phyloP scores from a whole-genome alignment of 2,329 filamentous ascomycete genomes.

The Chaetomium strumarium region DNA sequence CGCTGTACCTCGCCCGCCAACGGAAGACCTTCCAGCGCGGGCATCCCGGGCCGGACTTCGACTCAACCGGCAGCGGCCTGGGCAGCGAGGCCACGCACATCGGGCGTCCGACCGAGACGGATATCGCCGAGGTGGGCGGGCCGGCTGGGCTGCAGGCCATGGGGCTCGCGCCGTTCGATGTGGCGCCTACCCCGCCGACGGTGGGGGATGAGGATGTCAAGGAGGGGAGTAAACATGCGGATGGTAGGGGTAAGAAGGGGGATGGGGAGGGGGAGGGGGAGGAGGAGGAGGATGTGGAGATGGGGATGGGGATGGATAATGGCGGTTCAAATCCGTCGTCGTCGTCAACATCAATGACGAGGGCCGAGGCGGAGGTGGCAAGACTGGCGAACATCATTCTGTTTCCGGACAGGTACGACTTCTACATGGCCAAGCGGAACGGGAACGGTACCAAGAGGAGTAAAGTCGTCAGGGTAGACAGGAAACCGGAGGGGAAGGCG shows the following conservation, averaged over 20 bases:
- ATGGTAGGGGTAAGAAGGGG: slow-evolving; percentile 23
- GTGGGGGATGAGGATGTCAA: slow-evolving; percentile 13
- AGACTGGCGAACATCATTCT: slow-evolving; percentile 51
- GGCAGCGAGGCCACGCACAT: slow-evolving; percentile 47
- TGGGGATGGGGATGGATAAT: slow-evolving; percentile 15
- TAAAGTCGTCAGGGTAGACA: slow-evolving; percentile 4
- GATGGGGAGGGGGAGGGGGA: slow-evolving; percentile 26
- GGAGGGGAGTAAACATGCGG: slow-evolving; percentile 2
- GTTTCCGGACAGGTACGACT: slow-evolving; percentile 48
- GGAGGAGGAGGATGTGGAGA: slow-evolving; percentile 20
- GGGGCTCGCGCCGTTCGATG: slow-evolving; percentile 49
- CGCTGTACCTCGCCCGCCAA: slow-evolving; percentile 51
- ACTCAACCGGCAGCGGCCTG: slow-evolving; percentile 45
- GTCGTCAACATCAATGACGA: slow-evolving; percentile 14
- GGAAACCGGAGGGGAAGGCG: slow-evolving; percentile 2
- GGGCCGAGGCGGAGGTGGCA: slow-evolving; percentile 47
- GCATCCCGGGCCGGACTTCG: slow-evolving; percentile 46
- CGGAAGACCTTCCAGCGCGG: slow-evolving; percentile 51
- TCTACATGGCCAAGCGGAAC: slow-evolving; percentile 38
- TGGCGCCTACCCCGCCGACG: slow-evolving; percentile 33
- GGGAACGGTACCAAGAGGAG: slow-evolving; percentile 19
- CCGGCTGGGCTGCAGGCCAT: slow-evolving; percentile 49
- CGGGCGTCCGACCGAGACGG: slow-evolving; percentile 43
- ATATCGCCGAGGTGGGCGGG: slow-evolving; percentile 47
- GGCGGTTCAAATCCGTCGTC: slow-evolving; percentile 15